Conservation (phyloP, 192 early-diverging fungal genomes). For the Coemansia sp. region DNA sequence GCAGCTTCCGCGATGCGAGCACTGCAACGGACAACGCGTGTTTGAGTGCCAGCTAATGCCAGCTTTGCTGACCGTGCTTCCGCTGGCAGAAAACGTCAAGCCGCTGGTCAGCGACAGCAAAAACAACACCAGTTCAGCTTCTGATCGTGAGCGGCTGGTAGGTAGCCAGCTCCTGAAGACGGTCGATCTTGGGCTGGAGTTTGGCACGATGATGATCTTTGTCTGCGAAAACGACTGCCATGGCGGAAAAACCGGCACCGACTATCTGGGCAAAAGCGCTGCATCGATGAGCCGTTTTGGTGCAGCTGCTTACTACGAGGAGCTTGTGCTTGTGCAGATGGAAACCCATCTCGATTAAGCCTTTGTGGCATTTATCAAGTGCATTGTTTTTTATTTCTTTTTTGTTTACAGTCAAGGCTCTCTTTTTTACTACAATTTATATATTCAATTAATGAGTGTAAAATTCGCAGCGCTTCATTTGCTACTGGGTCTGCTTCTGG, state of each 20-base stretch:
- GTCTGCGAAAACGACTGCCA: conserved; percentile 80
- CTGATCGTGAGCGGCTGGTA: conserved; percentile 10
- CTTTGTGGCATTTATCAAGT: neutral
- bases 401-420: neutral
- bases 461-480: conserved; percentile 20
- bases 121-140: too few species aligned
- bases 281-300: conserved; percentile 18
- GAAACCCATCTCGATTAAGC: conserved; percentile 21
- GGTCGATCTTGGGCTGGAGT: conserved; percentile 81
- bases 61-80: conserved; percentile 69
- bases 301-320: conserved; percentile 36
- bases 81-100: conserved; percentile 57
- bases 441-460: neutral
- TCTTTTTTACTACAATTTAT: conserved; percentile 6
- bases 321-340: conserved; percentile 46
- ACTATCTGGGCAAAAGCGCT: conserved; percentile 22
- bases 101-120: neutral
- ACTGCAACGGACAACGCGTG: conserved; percentile 65
- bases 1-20: conserved; percentile 61
- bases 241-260: conserved; percentile 30
- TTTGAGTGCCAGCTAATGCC: conserved; percentile 97
- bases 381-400: neutral
- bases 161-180: conserved; percentile 38
- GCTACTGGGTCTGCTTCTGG: conserved; percentile 33
- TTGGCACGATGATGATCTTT: conserved; percentile 83